Base-by-base conservation (phyloP, 2,329 filamentous ascomycete genomes). In the Grosmannia clavigera region DNA sequence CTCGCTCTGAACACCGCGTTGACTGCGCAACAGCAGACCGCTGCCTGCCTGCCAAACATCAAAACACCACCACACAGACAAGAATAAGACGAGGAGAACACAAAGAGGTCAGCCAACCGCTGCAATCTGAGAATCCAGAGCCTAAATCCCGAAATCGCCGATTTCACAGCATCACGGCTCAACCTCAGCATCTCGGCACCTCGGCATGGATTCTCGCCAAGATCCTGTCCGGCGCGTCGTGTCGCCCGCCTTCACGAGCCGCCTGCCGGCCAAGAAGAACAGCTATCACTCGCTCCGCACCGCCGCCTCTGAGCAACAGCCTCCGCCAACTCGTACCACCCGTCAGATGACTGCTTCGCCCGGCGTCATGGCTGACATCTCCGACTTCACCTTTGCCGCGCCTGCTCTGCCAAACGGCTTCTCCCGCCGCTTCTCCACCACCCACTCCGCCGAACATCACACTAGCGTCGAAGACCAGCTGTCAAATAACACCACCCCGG, bases 251-350 rank as follows among this genome's bases (percentile, higher is more conserved):
- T 58, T 57, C 27, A 1, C 58, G 3, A 61, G 60, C 53, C 61
- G 61, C 1, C 51, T 63, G 33, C 61, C 61, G 16, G 60, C 61
- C 22, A 59, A 60, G 55, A 63, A 59, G 48, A 63, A 57, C 50
- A 64, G 64, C 60, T 61, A 31, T 33, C 60, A 60, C 35, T 62
- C 64, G 6, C 53, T 60, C 25, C 60, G 60, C 51, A 57, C 60
- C 11, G 48, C 59, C 19, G 43, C 46, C n/a, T 11, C 52, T 27
- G 50, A 52, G 60, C 29, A 27, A 16, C 22, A 61, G 58, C 58
- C 14, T 48, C 33, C n/a, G 22, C 55, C 35, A 33, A 22, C 29
- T 35, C 43, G 60, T 50, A 52, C 19, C 29, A 3, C 25, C 25
- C 11, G 35, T 2, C 19, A 29, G 33, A 19, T 46, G 27, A 33